Conservation (phyloP, 371 early-diverging fungal genomes). For the Haplosporangium sp. region DNA sequence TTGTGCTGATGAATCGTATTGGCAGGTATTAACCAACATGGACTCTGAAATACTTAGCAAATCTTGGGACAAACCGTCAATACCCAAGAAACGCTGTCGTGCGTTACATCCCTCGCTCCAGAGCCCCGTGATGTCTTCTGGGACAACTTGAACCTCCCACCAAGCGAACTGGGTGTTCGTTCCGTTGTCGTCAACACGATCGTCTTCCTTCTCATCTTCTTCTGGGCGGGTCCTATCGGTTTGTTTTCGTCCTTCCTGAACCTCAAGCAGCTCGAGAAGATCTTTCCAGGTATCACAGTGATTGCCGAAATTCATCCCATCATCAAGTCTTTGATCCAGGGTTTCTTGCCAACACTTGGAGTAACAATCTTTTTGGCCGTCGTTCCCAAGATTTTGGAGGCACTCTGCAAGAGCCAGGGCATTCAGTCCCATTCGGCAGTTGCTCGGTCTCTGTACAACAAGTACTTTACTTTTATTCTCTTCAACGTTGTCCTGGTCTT, state of each 20-base stretch:
- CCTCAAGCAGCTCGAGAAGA: conserved; percentile 70
- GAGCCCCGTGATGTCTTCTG: conserved; percentile 94
- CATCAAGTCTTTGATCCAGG: conserved; percentile 64
- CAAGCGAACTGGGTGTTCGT: conserved; percentile 61
- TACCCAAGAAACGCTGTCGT: conserved; percentile 73
- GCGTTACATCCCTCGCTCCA: conserved; percentile 82
- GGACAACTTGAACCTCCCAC: conserved; percentile 78
- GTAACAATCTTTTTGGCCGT: conserved; percentile 68
- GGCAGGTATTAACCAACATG: neutral
- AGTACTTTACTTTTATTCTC: conserved; percentile 89
- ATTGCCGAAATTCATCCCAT: conserved; percentile 46
- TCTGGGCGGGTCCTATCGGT: conserved; percentile 60
- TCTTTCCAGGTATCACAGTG: conserved; percentile 25
- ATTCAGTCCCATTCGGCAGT: conserved; percentile 70
- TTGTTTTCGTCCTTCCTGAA: conserved; percentile 79
- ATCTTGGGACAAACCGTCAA: conserved; percentile 72
- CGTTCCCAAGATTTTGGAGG: conserved; percentile 73
- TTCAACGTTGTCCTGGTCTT: conserved; percentile 91
- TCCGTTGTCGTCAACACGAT: conserved; percentile 64
- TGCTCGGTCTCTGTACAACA: conserved; percentile 74
- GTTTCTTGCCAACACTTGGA: conserved; percentile 69
- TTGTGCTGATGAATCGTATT: neutral
- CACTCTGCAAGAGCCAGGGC: conserved; percentile 68
- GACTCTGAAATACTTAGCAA: conserved; percentile 59
- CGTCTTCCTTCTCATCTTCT: conserved; percentile 57